Base-by-base conservation (phyloP, 2,329 filamentous ascomycete genomes). In the Daldinia sp. region DNA sequence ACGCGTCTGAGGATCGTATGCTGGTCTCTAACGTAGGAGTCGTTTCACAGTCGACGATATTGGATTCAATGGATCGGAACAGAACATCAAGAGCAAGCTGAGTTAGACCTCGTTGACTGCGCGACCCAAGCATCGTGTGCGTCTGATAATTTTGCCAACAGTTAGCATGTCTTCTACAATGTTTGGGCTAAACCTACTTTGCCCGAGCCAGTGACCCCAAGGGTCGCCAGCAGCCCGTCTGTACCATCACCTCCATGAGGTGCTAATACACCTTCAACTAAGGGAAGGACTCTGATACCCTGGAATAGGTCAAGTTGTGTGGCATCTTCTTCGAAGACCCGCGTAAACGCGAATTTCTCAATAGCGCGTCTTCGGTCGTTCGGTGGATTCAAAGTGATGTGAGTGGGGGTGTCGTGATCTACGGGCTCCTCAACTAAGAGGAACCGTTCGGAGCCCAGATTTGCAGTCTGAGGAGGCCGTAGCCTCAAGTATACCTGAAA, bases 121-220 rank as follows among this genome's bases (percentile, higher is more conserved):
- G 91, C 12, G 93, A 97, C 62, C 96, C 96, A 15, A 99, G 87
- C 67, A 98, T 97, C 0, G 96, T 99, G 79, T 99, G 95, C 70
- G 93, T 97, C 95, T 98, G 77, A 30, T 20, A 23, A 53, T 12
- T 23, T 18, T 41, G 70, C 37, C 68, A 63, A 68, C 30, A 63
- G 30, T 58, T 18, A 12, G 55, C 5, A 18, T 6, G 41, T 58
- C 15, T 20, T 46, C 3, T 23, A 30, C 15, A 9, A 33, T 20
- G 6, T 6, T 23, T 9, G n/a, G 33, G 6, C 7, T 41, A 50
- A n/a, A 65, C 76, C 55, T 75, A 97, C 95, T 90, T 99, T 99
- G 79, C 96, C 96, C 56, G 94, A 98, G 12, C 96, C 96, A 6
- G 95, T 98, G 48, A 98, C 94, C 15, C 96, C 96, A 65, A 99